Evolutionary conservation across 1,284 basidiomycete species (phyloP).

Genomic region (Heterobasidion irregulare): DNA sequence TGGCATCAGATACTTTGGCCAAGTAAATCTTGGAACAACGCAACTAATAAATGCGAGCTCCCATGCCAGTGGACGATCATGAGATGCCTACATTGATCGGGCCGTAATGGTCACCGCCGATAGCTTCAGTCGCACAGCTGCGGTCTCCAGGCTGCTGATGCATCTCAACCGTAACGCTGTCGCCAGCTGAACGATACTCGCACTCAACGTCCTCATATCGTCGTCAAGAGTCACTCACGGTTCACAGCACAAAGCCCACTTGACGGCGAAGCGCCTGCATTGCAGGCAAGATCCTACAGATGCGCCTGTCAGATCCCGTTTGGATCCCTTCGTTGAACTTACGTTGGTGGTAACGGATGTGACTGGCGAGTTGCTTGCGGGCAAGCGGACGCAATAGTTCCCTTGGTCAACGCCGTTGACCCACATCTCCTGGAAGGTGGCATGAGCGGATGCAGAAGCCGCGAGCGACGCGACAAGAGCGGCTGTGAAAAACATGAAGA

Average conservation of each 20-base stretch:
- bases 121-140: slow-evolving; percentile 38
- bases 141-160: slow-evolving; percentile 42
- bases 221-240: slow-evolving; percentile 17
- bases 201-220: not conserved
- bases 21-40: slow-evolving; percentile 27
- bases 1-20: slow-evolving; percentile 38
- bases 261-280: slow-evolving; percentile 25
- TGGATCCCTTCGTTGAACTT: slow-evolving; percentile 9
- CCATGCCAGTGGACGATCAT: no score
- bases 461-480: slow-evolving; percentile 26
- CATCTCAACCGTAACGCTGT: slow-evolving; percentile 43
- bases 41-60: not conserved
- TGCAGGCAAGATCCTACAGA: slow-evolving; percentile 39
- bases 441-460: slow-evolving; percentile 34
- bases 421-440: slow-evolving; percentile 48
- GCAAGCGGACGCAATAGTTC: slow-evolving; percentile 34
- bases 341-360: slow-evolving; percentile 29
- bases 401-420: slow-evolving; percentile 42
- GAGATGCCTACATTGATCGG: slow-evolving; percentile 25
- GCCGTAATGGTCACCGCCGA: slow-evolving; percentile 38
- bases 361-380: slow-evolving; percentile 38
- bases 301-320: not conserved
- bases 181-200: slow-evolving; percentile 27
- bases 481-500: slow-evolving; percentile 17
- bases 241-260: slow-evolving; percentile 31